These are phyloP conservation scores for Monilinia fructigena DNA, from an alignment of 2,329 filamentous ascomycete genomes.

Conservation along the genomic window DNA sequence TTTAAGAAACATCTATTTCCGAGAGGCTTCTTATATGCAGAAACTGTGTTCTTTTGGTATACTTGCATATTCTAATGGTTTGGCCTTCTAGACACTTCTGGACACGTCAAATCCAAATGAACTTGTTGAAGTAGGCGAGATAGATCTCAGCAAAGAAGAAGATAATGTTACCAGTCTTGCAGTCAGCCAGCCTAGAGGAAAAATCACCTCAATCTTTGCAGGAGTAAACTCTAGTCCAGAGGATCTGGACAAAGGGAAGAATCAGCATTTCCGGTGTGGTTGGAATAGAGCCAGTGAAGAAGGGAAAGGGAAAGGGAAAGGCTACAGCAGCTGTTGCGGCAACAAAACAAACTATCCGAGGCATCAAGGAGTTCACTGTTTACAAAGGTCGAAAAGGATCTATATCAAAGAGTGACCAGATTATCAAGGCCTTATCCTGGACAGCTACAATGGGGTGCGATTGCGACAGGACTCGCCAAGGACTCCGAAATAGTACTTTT, in stretches of 20 bases:
- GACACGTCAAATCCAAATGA: constrained; percentile 38
- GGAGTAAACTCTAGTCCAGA: constrained; percentile 80
- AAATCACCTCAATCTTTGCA: constrained; percentile 61
- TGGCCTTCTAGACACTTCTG: constrained; percentile 37
- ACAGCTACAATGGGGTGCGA: constrained; percentile 67
- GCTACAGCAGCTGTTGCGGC: constrained; percentile 40
- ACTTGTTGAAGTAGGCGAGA: constrained; percentile 64
- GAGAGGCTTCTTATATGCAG: not conserved
- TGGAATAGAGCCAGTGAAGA: constrained; percentile 48
- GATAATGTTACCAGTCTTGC: constrained; percentile 86
- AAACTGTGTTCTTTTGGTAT: not conserved
- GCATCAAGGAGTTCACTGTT: constrained; percentile 55
- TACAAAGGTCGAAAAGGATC: constrained; percentile 48
- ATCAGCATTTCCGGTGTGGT: constrained; percentile 83
- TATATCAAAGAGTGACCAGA: constrained; percentile 60
- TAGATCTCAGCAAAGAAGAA: constrained; percentile 78
- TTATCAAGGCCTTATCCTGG: constrained; percentile 51
- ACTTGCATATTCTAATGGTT: not conserved
- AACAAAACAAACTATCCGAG: constrained; percentile 49
- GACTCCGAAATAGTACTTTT: constrained; percentile 80
- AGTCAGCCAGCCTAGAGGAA: constrained; percentile 60
- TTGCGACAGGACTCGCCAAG: constrained; percentile 74
- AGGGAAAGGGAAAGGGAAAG: constrained; percentile 35
- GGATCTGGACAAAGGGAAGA: constrained; percentile 71
- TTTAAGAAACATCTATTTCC: not conserved